Conservation (phyloP, 495 filamentous ascomycete species). For the Staphylotrichum tortipilum region DNA sequence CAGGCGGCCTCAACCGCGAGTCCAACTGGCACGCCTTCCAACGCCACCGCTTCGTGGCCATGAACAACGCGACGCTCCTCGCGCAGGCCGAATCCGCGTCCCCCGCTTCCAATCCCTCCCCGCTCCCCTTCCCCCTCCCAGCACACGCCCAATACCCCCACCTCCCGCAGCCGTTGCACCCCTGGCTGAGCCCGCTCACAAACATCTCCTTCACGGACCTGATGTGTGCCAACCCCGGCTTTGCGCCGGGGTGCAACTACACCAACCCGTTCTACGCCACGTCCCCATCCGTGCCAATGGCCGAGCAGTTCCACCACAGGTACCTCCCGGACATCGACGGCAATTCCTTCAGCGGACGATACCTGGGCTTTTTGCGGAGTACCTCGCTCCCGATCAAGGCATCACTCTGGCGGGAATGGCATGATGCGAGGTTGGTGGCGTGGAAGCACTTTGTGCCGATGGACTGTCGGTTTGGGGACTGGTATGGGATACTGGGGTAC, state of each 20-base stretch:
- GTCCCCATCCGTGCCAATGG: conserved; percentile 30
- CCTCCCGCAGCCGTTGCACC: neutral
- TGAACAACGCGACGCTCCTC: conserved; percentile 58
- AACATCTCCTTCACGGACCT: conserved; percentile 38
- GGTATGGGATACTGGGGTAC: conserved; percentile 71
- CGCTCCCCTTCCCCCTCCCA: conserved; percentile 31
- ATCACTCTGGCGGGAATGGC: conserved; percentile 69
- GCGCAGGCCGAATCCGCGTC: conserved; percentile 25
- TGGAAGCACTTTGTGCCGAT: conserved; percentile 80
- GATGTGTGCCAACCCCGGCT: conserved; percentile 27
- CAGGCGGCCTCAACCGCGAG: conserved; percentile 54
- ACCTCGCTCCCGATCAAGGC: conserved; percentile 61
- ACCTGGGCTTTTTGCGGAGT: conserved; percentile 56
- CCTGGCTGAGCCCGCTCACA: conserved; percentile 31
- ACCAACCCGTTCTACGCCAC: conserved; percentile 40
- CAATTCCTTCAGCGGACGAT: conserved; percentile 63
- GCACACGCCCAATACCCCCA: conserved; percentile 32
- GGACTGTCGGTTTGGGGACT: conserved; percentile 70
- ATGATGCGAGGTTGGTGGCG: conserved; percentile 57
- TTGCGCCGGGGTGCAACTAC: conserved; percentile 35
- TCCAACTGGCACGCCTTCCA: conserved; percentile 65
- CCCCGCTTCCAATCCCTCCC: neutral
- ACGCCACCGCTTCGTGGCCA: conserved; percentile 62
- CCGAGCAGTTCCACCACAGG: conserved; percentile 53
- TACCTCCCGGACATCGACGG: conserved; percentile 63